A percentile compares a stretch with the other conserved stretches of the same genome.
phyloP scores from a whole-genome alignment of 768 basidiomycete genomes.

The Pholiota conissans region DNA sequence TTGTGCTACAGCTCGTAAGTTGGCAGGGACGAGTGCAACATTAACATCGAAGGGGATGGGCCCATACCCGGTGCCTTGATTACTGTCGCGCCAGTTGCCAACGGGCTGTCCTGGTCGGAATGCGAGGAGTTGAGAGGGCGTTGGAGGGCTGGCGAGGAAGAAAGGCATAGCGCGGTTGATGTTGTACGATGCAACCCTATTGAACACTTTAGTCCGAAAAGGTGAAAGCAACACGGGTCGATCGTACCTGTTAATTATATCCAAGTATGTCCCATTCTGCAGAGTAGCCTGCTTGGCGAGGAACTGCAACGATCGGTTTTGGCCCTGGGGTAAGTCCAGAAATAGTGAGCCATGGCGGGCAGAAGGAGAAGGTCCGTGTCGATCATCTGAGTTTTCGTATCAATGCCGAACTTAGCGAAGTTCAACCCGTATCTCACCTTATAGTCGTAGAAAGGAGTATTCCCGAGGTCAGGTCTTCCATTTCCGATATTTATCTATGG shows the following conservation, averaged over 20 bases:
- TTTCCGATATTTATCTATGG: constrained; percentile 40
- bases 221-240: not conserved
- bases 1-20: constrained; percentile 34
- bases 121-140: constrained; percentile 30
- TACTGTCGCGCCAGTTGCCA: constrained; percentile 46
- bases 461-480: constrained; percentile 34
- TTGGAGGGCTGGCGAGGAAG: constrained; percentile 25
- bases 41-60: constrained; percentile 46
- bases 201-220: not conserved
- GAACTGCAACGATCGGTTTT: constrained; percentile 32
- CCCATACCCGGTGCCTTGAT: constrained; percentile 41
- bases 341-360: constrained; percentile 41
- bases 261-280: constrained; percentile 40
- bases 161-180: constrained; percentile 38
- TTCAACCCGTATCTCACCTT: no score
- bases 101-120: constrained; percentile 40
- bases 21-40: constrained; percentile 40
- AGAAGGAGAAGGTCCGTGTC: constrained; percentile 45
- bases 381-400: constrained; percentile 30
- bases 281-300: constrained; percentile 34
- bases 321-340: constrained; percentile 43
- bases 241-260: constrained; percentile 32
- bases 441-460: constrained; percentile 39
- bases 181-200: constrained; percentile 38
- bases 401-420: not conserved